Evolutionary conservation across 495 filamentous ascomycete genomes (phyloP).

Genomic region (Monascus purpureus): DNA sequence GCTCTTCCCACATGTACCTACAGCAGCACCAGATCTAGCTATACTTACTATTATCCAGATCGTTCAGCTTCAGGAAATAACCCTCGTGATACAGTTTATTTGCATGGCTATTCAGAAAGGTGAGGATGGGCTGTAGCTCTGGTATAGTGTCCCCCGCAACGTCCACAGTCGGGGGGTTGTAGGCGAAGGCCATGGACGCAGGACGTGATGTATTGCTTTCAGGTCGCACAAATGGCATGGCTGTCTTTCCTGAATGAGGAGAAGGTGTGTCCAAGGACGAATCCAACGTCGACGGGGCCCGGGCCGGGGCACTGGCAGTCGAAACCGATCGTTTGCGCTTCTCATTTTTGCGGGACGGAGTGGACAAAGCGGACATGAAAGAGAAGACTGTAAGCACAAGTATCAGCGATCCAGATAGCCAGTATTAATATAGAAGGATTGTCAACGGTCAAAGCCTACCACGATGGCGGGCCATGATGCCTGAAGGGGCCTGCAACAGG

Average conservation of each 20-base stretch:
- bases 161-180: conserved; percentile 79
- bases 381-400: conserved; percentile 55
- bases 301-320: conserved; percentile 16
- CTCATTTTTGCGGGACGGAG: conserved; percentile 16
- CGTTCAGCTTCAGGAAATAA: conserved; percentile 91
- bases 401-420: too few relatives aligned
- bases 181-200: conserved; percentile 57
- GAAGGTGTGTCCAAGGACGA: too few relatives aligned
- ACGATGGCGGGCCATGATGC: too few relatives aligned
- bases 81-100: conserved; percentile 98
- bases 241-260: too few relatives aligned
- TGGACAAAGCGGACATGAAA: conserved; percentile 47
- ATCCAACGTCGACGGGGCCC: conserved; percentile 12
- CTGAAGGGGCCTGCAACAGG: too few relatives aligned
- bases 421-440: too few relatives aligned
- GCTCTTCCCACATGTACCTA: not conserved
- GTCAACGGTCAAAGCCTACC: too few relatives aligned
- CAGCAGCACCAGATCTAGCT: not conserved
- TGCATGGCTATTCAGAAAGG: conserved; percentile 81
- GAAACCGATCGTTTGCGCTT: conserved; percentile 7
- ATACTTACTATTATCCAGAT: conserved; percentile 78
- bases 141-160: conserved; percentile 72
- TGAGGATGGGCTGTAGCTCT: conserved; percentile 89
- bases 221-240: too few relatives aligned
- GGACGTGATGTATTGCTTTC: conserved; percentile 38